Percentiles rank a stretch among this genome's conserved stretches.
Evolutionary conservation across 129 eudicot species (phyloP).

Genomic region (Solidago caesia): DNA sequence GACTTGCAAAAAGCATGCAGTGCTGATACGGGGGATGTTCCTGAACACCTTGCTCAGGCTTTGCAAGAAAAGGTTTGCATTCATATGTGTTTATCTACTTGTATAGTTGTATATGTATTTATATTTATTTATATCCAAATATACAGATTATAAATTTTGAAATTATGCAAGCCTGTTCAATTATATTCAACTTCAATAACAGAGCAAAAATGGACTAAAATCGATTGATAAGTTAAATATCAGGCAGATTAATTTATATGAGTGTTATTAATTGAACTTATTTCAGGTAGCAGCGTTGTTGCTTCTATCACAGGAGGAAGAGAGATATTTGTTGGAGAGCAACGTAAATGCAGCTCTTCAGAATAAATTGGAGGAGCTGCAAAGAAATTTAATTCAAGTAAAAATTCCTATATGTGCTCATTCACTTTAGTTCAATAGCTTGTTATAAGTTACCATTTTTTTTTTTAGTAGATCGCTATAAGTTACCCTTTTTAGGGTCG

Average conservation of each 20-base stretch:
- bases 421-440: constrained; percentile 22
- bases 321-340: constrained; percentile 74
- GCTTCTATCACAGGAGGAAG: constrained; percentile 90
- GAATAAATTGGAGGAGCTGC: constrained; percentile 73
- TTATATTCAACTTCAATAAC: background rate
- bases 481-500: background rate
- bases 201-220: background rate
- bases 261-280: constrained; percentile 1
- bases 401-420: background rate
- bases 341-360: constrained; percentile 73
- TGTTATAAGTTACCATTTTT: background rate
- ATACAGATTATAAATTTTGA: background rate
- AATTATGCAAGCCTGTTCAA: constrained; percentile 12
- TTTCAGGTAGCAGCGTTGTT: constrained; percentile 76
- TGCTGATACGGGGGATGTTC: constrained; percentile 43
- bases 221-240: background rate
- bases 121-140: background rate
- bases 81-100: constrained; percentile 2
- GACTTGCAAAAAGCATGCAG: constrained; percentile 29
- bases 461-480: too few species aligned
- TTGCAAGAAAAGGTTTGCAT: constrained; percentile 73
- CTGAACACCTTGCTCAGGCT: constrained; percentile 82
- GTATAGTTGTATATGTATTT: background rate
- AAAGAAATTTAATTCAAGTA: constrained; percentile 74
- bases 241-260: background rate